Base-by-base conservation (phyloP, 2,329 filamentous ascomycete species). In the Neofusicoccum sp. region DNA sequence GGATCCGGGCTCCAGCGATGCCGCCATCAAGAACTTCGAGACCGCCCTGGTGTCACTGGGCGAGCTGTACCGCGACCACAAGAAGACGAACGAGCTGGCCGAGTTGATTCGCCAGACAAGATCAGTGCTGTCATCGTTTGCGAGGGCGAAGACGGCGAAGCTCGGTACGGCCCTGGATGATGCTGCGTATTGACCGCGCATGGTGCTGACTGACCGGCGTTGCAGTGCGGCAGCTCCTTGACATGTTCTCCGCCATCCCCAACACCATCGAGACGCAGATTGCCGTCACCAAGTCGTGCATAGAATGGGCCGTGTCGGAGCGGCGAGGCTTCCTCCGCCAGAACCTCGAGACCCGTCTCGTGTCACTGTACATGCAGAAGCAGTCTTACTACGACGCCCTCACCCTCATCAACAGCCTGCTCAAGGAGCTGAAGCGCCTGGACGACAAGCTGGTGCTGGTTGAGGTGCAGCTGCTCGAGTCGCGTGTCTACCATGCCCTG, bases 391-490 rank as follows among this genome's bases (percentile, higher is more conserved):
- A 98, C 76, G 96, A 99, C 67, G 91, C 95, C 64, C 87, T 99
- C 67, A 93, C 90, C 28, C 88, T 99, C 71, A 98, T 98, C 85
- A 98, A 98, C 80, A 88, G 89, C 68, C 88, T 99, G 63, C 87
- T 99, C 62, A 91, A 91, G 72, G 96, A 99, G 83, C 86, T 99
- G 69, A 98, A 98, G 84, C 91, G 96, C 61, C 84, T 99, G 68
- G 95, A 99, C 75, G 96, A 99, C 83, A 99, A 99, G 82, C 86
- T 99, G 66, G 92, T 97, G 67, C 84, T 99, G 63, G 95, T 99
- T 28, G 95, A 99, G 78, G 95, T 99, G 60, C 96, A 99, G 79
- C 86, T 99, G 62, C 86, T 99, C 67, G 95, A 99, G 80, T 98
- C 93, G 61, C 86, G 91, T 66, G 93, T 98, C 69, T 99, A 99